Percentiles rank a stretch among this genome's conserved stretches.
These are phyloP conservation scores for Microglena sp. DNA, from an alignment of 139 green algal genomes.

Conservation along the genomic window DNA sequence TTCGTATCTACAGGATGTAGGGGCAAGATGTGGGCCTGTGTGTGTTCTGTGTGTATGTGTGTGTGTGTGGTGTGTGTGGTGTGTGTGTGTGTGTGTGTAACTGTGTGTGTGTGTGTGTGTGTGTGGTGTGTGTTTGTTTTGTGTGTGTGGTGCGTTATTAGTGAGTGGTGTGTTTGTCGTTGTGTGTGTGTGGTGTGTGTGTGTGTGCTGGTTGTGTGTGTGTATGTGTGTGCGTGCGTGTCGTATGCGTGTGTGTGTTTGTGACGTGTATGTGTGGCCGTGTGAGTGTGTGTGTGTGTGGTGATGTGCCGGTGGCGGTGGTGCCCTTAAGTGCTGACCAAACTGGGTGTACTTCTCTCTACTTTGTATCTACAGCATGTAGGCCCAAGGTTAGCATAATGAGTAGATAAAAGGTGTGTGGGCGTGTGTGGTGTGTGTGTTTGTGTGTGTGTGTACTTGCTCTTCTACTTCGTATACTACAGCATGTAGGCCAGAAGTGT, in stretches of 20 bases:
- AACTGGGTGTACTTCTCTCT: too few relatives aligned
- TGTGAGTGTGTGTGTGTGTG: background rate
- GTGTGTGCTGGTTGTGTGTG: background rate
- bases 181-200: too few relatives aligned
- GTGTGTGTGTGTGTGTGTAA: background rate
- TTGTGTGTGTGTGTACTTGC: background rate
- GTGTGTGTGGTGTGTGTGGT: too few relatives aligned
- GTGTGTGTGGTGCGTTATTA: background rate
- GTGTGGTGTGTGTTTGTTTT: background rate
- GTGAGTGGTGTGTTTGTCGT: background rate
- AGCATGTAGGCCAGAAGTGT: background rate
- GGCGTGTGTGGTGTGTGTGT: background rate
- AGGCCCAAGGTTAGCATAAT: too few relatives aligned
- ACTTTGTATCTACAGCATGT: too few relatives aligned
- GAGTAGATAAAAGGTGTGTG: background rate
- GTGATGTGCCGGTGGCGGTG: too few relatives aligned
- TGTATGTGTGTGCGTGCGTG: background rate
- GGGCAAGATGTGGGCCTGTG: background rate
- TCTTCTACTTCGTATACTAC: background rate
- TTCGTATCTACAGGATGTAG: slow-evolving; percentile 36
- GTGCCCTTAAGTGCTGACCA: too few relatives aligned
- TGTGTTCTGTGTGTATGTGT: background rate
- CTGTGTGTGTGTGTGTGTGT: background rate
- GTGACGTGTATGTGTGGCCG: background rate
- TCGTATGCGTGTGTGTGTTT: background rate